Conservation (phyloP, 208 protist genomes). For the Leishmania tarentolae region DNA sequence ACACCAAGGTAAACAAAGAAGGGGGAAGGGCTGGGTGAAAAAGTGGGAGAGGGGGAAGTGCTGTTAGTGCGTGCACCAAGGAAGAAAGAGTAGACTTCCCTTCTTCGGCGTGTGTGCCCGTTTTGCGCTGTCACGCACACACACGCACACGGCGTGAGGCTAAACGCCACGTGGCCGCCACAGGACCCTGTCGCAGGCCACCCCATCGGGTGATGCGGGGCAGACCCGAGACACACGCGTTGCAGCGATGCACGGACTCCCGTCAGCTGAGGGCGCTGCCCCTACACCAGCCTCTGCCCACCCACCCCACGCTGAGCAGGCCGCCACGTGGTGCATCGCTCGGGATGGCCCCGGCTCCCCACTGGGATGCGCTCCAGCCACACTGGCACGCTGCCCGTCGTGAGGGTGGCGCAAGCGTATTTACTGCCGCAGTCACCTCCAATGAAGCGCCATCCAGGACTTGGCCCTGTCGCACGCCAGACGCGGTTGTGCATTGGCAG, state of each 20-base stretch:
- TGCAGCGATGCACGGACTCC: neutral
- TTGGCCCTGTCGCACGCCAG: neutral
- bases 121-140: neutral
- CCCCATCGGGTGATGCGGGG: neutral
- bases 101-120: neutral
- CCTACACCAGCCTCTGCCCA: neutral
- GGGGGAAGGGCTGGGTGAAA: neutral
- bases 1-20: constrained; percentile 2
- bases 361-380: neutral
- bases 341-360: neutral
- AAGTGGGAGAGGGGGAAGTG: neutral
- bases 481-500: neutral
- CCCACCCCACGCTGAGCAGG: neutral
- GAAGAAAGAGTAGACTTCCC: neutral
- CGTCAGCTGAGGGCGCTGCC: neutral
- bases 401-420: neutral
- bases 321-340: neutral
- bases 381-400: neutral
- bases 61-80: neutral
- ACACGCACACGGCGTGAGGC: neutral
- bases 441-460: neutral
- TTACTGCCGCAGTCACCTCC: neutral
- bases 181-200: neutral
- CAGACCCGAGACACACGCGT: neutral
- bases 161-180: neutral